phyloP scores from a whole-genome alignment of 169 alveolate genomes.

The Plasmodium cynomolgi region DNA sequence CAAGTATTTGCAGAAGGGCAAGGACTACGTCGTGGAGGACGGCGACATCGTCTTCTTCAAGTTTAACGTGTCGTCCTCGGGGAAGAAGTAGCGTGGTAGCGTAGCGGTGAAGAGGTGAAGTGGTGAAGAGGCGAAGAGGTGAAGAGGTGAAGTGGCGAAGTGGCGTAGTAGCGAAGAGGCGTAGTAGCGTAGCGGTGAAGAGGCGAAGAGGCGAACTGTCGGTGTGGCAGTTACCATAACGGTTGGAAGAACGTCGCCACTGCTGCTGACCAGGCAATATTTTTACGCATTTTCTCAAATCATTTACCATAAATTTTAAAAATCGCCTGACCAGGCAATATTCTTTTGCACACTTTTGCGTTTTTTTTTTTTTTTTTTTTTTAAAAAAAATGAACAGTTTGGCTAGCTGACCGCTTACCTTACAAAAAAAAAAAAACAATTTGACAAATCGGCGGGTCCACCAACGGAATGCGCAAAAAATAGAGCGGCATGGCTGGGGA shows the following conservation, averaged over 20 bases:
- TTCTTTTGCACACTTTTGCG: background rate
- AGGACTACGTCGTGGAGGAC: slow-evolving; percentile 97
- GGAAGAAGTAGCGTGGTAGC: slow-evolving; percentile 89
- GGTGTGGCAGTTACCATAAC: too few relatives aligned
- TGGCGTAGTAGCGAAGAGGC: background rate
- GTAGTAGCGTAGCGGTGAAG: too few relatives aligned
- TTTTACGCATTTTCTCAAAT: background rate
- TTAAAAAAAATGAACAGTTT: background rate
- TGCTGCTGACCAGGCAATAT: background rate
- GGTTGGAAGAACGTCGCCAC: too few relatives aligned
- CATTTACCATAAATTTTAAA: background rate
- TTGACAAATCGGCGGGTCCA: background rate
- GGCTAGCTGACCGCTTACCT: background rate
- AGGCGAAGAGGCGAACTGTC: too few relatives aligned
- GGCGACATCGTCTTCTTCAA: slow-evolving; percentile 98
- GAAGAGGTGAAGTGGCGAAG: too few relatives aligned
- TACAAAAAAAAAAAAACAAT: background rate
- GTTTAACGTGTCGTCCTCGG: slow-evolving; percentile 96
- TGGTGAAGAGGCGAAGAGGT: background rate
- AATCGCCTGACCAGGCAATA: background rate
- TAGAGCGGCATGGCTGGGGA: background rate
- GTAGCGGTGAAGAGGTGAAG: background rate
- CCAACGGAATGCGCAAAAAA: background rate
- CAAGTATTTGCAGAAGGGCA: slow-evolving; percentile 93
- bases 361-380: background rate